A percentile compares a stretch with the other conserved stretches of the same genome.
phyloP scores from a whole-genome alignment of 805 yeast species.

The Candida michaelii region DNA sequence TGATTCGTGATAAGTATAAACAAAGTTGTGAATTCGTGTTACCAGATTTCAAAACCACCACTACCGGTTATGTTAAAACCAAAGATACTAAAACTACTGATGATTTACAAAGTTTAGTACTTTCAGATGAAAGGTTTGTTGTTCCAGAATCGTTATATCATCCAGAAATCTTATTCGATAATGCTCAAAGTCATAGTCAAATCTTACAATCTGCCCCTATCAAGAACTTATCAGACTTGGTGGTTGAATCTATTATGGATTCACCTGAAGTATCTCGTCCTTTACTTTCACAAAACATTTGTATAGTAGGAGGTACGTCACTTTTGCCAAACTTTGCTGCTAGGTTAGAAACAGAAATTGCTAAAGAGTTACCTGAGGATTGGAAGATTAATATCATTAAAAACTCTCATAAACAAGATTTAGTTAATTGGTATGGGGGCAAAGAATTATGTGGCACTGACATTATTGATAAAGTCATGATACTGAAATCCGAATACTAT shows the following conservation, averaged over 20 bases:
- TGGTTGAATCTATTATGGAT: slow-evolving; percentile 64
- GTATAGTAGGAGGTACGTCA: slow-evolving; percentile 80
- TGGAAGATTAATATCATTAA: slow-evolving; percentile 55
- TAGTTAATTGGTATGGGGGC: slow-evolving; percentile 41
- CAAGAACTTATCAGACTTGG: slow-evolving; percentile 72
- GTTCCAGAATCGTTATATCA: slow-evolving; percentile 85
- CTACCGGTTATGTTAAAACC: slow-evolving; percentile 61
- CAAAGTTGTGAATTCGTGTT: slow-evolving; percentile 68
- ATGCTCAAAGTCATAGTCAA: slow-evolving; percentile 26
- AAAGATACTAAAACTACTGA: slow-evolving; percentile 40
- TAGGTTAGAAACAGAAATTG: slow-evolving; percentile 61
- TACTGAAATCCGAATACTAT: slow-evolving; percentile 76
- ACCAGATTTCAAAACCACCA: slow-evolving; percentile 83
- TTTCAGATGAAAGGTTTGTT: slow-evolving; percentile 83
- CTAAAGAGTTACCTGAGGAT: slow-evolving; percentile 67
- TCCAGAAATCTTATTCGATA: slow-evolving; percentile 63
- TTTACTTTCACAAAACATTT: slow-evolving; percentile 73
- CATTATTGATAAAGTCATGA: slow-evolving; percentile 50
- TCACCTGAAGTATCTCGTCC: slow-evolving; percentile 77
- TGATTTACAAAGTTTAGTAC: slow-evolving; percentile 54
- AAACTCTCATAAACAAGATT: slow-evolving; percentile 19
- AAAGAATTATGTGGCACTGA: slow-evolving; percentile 33
- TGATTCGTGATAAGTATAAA: slow-evolving; percentile 38
- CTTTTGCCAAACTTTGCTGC: slow-evolving; percentile 65
- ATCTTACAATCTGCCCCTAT: slow-evolving; percentile 51